Evolutionary conservation across 1,284 basidiomycete species (phyloP).

Genomic region (Pseudozyma sp.): DNA sequence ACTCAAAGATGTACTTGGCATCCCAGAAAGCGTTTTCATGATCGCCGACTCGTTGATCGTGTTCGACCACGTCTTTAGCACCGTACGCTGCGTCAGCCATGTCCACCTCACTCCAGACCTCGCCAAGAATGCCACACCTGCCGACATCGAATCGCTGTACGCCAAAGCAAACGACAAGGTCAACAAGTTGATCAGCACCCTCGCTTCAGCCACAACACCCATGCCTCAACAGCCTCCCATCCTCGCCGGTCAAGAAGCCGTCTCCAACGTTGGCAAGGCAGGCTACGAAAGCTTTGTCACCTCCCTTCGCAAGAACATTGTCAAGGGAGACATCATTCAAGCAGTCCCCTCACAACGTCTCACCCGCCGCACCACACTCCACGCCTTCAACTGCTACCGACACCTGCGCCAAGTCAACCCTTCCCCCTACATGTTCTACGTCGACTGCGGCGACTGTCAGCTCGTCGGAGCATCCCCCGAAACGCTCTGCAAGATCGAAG

Average conservation of each 20-base stretch:
- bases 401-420: conserved; percentile 94
- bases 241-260: conserved; percentile 69
- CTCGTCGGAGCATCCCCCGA: conserved; percentile 97
- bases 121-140: conserved; percentile 73
- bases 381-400: conserved; percentile 97
- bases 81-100: conserved; percentile 91
- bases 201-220: conserved; percentile 71
- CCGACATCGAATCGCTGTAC: conserved; percentile 65
- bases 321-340: conserved; percentile 98
- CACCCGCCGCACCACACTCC: conserved; percentile 83
- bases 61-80: conserved; percentile 97
- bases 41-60: conserved; percentile 92
- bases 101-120: conserved; percentile 78
- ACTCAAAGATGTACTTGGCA: conserved; percentile 78
- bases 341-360: conserved; percentile 96
- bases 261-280: conserved; percentile 91
- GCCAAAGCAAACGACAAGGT: conserved; percentile 41
- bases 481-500: conserved; percentile 93
- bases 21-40: conserved; percentile 98
- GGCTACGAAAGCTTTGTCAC: conserved; percentile 96
- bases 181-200: conserved; percentile 29
- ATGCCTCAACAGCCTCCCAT: conserved; percentile 73
- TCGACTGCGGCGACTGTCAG: conserved; percentile 86
- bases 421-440: conserved; percentile 98
- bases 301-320: conserved; percentile 89